Evolutionary conservation across 2,329 filamentous ascomycete species (phyloP), one percentile per base, ranked within the genome.

Genomic region (Hypoxylon sp.): DNA sequence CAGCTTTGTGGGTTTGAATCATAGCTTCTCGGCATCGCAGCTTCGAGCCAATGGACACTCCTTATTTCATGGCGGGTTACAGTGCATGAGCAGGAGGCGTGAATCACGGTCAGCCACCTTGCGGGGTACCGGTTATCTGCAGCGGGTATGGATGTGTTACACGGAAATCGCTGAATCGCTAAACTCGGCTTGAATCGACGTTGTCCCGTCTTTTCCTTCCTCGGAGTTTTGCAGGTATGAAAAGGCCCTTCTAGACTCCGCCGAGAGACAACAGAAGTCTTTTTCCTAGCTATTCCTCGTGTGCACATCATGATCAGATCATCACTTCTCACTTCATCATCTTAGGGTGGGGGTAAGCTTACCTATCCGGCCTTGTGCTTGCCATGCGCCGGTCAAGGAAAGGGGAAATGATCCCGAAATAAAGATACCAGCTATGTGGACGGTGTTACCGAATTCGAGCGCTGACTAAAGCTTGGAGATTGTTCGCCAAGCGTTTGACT

Each of bases 401-500:
- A 15, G 53, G 6, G 60, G 47, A 13, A 17, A 32, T 11, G 65
- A 69, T 48, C 51, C 68, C 2, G 48, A 56, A 3, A 54, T 64
- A 2, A 67, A 50, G 1, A 63, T 53, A 5, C 70, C 70, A 5
- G 61, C 35, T 3, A 51, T 68, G 32, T 61, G 44, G 13, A 10
- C 57, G 2, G 47, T 57, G 1, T 31, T 73, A 2, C 2, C 69
- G 2, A 61, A 53, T 35, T 55, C 65, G 2, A 39, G 50, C 0
- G 39, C 56, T 6, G 53, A 66, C 46, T 74, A 70, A 70, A 27
- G 53, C 17, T 61, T 67, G 17, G 29, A 54, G 51, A 71, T 62
- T 7, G 35, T 19, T 17, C 54, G 68, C 19, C 68, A 73, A 54
- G 70, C 3, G 75, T 70, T 68, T 51, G 64, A 68, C 0, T 53